These are phyloP conservation scores for Rhizomucor pusillus DNA, from an alignment of 371 early-diverging fungal species.

Conservation along the genomic window DNA sequence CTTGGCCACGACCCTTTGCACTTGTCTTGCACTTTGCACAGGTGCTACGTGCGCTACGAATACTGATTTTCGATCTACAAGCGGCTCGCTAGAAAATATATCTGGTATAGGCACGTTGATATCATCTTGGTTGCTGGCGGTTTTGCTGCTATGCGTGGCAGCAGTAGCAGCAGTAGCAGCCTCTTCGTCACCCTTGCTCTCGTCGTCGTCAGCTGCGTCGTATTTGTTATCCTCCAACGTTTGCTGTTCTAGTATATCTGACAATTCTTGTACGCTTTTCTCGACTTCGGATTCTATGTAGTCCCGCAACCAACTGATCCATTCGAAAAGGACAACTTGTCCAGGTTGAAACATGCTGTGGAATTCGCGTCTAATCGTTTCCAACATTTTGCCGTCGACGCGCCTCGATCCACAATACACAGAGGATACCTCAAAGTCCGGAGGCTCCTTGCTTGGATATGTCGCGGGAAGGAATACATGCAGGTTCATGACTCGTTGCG, in stretches of 20 bases:
- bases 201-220: slow-evolving; percentile 1
- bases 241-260: slow-evolving; percentile 1
- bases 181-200: slow-evolving; percentile 14
- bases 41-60: slow-evolving; percentile 84
- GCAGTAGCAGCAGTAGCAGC: slow-evolving; percentile 1
- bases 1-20: slow-evolving; percentile 53
- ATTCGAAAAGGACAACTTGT: slow-evolving; percentile 75
- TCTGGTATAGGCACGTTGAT: slow-evolving; percentile 17
- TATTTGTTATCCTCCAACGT: slow-evolving; percentile 5
- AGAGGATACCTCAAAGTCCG: slow-evolving; percentile 67
- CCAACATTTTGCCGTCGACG: slow-evolving; percentile 32
- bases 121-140: neutral
- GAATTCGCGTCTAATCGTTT: slow-evolving; percentile 55
- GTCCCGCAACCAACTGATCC: slow-evolving; percentile 69
- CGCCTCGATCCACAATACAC: slow-evolving; percentile 63
- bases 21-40: slow-evolving; percentile 59
- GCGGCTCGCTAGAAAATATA: slow-evolving; percentile 45
- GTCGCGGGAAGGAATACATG: slow-evolving; percentile 62
- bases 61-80: slow-evolving; percentile 82
- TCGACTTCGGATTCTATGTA: slow-evolving; percentile 52
- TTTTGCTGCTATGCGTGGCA: slow-evolving; percentile 8
- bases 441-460: slow-evolving; percentile 67
- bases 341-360: slow-evolving; percentile 57
- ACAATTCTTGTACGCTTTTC: slow-evolving; percentile 5
- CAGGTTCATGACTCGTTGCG: slow-evolving; percentile 38